Conservation (phyloP, 2,329 filamentous ascomycete genomes). For the Phoma herbarum region DNA sequence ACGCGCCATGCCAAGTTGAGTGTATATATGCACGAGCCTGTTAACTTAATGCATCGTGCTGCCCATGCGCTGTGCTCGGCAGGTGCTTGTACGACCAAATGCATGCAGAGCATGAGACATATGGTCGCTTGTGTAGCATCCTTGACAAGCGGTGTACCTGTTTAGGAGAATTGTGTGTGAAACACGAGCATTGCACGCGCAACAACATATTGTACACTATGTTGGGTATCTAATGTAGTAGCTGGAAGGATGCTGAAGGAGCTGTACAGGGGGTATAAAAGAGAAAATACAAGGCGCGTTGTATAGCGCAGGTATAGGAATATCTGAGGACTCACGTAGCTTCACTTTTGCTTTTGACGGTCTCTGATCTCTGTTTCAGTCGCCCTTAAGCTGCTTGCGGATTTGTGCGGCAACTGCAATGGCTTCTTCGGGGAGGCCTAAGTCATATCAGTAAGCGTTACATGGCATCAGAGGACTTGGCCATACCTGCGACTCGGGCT, state of each 20-base stretch:
- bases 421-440: slow-evolving; percentile 73
- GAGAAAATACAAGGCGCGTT: not conserved
- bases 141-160: slow-evolving; percentile 2
- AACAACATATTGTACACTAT: slow-evolving; percentile 11
- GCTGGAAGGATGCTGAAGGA: not conserved
- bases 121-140: slow-evolving; percentile 12
- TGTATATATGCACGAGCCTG: slow-evolving; percentile 6
- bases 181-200: slow-evolving; percentile 8
- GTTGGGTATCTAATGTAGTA: slow-evolving; percentile 14
- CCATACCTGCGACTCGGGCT: slow-evolving; percentile 76
- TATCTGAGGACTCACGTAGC: not conserved
- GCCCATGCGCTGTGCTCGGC: slow-evolving; percentile 14
- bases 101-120: slow-evolving; percentile 12
- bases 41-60: slow-evolving; percentile 5
- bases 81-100: slow-evolving; percentile 12
- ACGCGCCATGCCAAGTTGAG: not conserved
- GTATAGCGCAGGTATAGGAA: not conserved
- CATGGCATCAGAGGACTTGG: not conserved
- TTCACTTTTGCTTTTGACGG: not conserved
- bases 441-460: slow-evolving; percentile 14
- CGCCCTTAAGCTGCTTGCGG: slow-evolving; percentile 52
- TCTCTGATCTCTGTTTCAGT: not conserved
- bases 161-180: not conserved
- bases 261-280: not conserved
- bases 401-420: slow-evolving; percentile 72